Evolutionary conservation across 306 rosid genomes (phyloP), one percentile per base, ranked within the genome.

Genomic region (Hippophae rhamnoides): DNA sequence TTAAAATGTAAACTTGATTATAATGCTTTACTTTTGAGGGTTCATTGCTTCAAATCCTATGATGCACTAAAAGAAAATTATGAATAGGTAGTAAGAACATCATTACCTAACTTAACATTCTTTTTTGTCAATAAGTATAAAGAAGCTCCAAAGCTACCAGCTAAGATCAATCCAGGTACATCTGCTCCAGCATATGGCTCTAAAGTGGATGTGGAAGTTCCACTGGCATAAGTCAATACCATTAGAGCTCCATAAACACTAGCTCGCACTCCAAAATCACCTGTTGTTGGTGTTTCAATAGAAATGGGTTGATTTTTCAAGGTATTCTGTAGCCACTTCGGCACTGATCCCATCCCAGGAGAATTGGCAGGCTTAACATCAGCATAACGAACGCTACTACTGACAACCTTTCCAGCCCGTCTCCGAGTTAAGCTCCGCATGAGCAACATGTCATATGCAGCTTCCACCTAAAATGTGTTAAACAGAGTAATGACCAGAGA

Each of bases 111-210:
- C 76, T 92, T 92, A 23, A 83, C 80, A 69, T 88, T 92, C 79
- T 69, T 88, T 71, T 83, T 88, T 44, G 99, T 85, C 96, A 92
- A 74, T 74, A 92, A 92, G 79, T 88, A 92, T 76, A 92, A 72
- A 74, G 96, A 88, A 82, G 90, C 99, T 59, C 99, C 99, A 82
- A 92, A 92, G 76, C 99, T 92, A 72, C 99, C 93, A 58, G 99
- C 99, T 89, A 92, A 80, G 69, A 92, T 81, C 69, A 92, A 86
- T 71, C 99, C 99, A 27, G 99, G 88, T 64, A 92, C 86, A 83
- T 92, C 95, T 9, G 88, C 83, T 52, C 83, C 99, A 7, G 74
- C 81, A 68, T 88, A 85, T 0, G 86, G 75, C 41, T 57, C 65
- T 7, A 70, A 58, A 61, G 87, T 64, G 11, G 89, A 67, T 43